A percentile compares a stretch with the other conserved stretches of the same genome.
phyloP scores from a whole-genome alignment of 2,329 filamentous ascomycete genomes.

The Xylaria sp. region DNA sequence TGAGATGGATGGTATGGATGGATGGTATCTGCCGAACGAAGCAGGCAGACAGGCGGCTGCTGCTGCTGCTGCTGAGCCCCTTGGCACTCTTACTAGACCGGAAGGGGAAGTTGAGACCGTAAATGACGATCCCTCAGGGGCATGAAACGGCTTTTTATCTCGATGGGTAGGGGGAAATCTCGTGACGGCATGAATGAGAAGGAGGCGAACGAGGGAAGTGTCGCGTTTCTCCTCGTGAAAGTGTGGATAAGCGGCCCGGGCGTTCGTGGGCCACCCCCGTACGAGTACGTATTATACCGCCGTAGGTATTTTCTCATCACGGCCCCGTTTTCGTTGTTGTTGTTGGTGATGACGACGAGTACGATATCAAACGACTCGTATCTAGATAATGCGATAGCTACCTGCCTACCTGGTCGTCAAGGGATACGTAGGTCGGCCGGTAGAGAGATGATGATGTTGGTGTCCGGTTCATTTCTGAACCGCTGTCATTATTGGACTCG shows the following conservation, averaged over 20 bases:
- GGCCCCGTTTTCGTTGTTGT: background rate
- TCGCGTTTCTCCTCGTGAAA: background rate
- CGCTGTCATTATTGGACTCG: no score
- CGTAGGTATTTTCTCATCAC: background rate
- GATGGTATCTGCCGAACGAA: constrained; percentile 8
- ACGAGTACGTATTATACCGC: background rate
- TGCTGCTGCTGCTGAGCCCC: constrained; percentile 6
- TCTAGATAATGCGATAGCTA: background rate
- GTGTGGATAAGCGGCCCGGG: constrained; percentile 1
- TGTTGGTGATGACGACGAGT: background rate
- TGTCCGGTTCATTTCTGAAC: background rate
- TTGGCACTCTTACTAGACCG: constrained; percentile 15
- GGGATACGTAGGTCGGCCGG: no score
- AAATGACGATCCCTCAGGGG: constrained; percentile 9
- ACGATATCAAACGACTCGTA: background rate
- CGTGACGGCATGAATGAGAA: constrained; percentile 5
- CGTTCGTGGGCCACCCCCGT: background rate
- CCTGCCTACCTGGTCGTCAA: no score
- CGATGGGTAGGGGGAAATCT: background rate
- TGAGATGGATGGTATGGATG: background rate
- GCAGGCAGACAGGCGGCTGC: background rate
- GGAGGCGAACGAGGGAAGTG: constrained; percentile 5
- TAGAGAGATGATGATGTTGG: background rate
- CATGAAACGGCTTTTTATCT: constrained; percentile 1
- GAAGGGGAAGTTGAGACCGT: constrained; percentile 13